These are phyloP conservation scores for Elsinoe fawcettii DNA, from an alignment of 2,329 filamentous ascomycete species.

Conservation along the genomic window DNA sequence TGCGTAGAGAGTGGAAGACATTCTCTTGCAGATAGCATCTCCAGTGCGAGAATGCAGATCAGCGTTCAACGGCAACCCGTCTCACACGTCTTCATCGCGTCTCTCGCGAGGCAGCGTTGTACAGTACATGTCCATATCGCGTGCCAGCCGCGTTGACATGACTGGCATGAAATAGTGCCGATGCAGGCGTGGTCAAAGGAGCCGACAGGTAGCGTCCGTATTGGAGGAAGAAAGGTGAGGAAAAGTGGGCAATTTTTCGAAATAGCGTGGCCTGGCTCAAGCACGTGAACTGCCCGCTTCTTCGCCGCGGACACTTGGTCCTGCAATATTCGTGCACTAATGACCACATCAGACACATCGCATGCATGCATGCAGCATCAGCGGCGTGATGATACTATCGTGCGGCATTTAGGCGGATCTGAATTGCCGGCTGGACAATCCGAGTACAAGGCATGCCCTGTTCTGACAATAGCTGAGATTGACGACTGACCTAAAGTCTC, in stretches of 20 bases:
- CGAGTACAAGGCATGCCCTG: no score
- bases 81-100: neutral
- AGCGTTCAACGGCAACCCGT: neutral
- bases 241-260: neutral
- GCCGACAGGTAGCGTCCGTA: neutral
- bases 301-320: neutral
- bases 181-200: constrained; percentile 4
- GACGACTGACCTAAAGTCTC: no score
- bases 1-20: neutral
- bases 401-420: neutral
- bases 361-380: neutral
- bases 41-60: neutral
- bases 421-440: neutral
- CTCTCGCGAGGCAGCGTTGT: neutral
- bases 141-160: constrained; percentile 2
- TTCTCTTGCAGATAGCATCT: neutral
- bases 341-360: neutral
- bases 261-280: neutral
- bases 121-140: neutral
- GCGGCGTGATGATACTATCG: neutral
- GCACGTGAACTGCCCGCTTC: neutral
- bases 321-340: neutral
- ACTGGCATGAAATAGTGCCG: neutral
- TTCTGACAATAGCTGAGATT: no score
- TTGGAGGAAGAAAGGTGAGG: neutral